Evolutionary conservation across 1,284 basidiomycete genomes (phyloP).

Genomic region (Ganoderma sp.): DNA sequence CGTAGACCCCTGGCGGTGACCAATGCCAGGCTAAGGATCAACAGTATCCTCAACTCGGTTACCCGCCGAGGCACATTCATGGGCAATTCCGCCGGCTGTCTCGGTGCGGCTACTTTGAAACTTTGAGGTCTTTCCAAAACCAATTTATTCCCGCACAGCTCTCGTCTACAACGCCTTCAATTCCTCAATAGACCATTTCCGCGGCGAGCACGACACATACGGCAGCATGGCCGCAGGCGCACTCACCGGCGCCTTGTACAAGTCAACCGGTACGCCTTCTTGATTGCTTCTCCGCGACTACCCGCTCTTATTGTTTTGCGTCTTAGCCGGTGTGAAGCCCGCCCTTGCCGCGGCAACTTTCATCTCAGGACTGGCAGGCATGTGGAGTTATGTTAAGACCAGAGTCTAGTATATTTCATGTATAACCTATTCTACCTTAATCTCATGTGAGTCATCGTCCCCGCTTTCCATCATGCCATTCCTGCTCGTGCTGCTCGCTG

Average conservation of each 20-base stretch:
- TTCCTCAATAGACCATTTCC: slow-evolving; percentile 87
- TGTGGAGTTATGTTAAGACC: slow-evolving; percentile 93
- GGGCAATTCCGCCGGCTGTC: slow-evolving; percentile 97
- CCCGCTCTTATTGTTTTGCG: slow-evolving; percentile 46
- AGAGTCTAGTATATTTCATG: slow-evolving; percentile 55
- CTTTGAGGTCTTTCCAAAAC: slow-evolving; percentile 43
- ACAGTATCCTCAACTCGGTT: slow-evolving; percentile 95
- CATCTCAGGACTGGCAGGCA: slow-evolving; percentile 86
- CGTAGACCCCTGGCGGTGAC: slow-evolving; percentile 83
- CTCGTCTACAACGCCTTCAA: slow-evolving; percentile 97
- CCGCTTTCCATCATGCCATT: slow-evolving; percentile 31
- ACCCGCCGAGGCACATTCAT: slow-evolving; percentile 97
- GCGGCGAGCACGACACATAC: slow-evolving; percentile 91
- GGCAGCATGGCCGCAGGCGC: slow-evolving; percentile 94
- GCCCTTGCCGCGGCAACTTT: slow-evolving; percentile 88
- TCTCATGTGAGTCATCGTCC: slow-evolving; percentile 36
- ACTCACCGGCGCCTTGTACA: slow-evolving; percentile 90
- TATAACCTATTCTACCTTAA: slow-evolving; percentile 42
- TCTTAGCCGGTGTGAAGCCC: slow-evolving; percentile 86
- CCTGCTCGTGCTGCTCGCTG: slow-evolving; percentile 25
- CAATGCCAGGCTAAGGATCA: slow-evolving; percentile 89
- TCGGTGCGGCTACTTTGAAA: slow-evolving; percentile 66
- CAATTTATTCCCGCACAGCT: slow-evolving; percentile 50
- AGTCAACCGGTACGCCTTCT: slow-evolving; percentile 82
- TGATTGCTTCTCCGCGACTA: slow-evolving; percentile 39